Conservation (phyloP, 306 rosid genomes). For the Gastrolobium villosum region DNA sequence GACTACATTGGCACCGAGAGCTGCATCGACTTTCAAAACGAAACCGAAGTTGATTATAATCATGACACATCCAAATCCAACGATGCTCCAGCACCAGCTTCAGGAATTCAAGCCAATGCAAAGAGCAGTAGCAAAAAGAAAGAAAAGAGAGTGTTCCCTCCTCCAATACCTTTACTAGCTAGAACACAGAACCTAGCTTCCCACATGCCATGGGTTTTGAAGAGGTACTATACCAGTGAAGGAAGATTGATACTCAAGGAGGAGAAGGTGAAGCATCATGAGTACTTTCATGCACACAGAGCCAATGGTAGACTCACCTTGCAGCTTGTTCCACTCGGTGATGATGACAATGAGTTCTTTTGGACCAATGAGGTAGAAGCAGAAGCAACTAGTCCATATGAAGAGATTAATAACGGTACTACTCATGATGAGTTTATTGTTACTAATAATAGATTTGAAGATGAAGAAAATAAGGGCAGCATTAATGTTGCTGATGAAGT, state of each 20-base stretch:
- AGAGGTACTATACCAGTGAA: constrained; percentile 66
- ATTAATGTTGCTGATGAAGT: neutral
- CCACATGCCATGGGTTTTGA: constrained; percentile 78
- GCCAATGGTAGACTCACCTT: constrained; percentile 79
- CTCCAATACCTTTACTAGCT: constrained; percentile 68
- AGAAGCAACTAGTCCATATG: neutral
- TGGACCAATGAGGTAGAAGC: neutral
- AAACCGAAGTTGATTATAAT: neutral
- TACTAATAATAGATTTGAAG: neutral
- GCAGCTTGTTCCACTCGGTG: constrained; percentile 65
- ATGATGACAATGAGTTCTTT: neutral
- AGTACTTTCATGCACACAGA: constrained; percentile 68
- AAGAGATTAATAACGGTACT: neutral
- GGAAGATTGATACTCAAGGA: constrained; percentile 72
- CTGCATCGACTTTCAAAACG: constrained; percentile 56
- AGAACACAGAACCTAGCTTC: constrained; percentile 66
- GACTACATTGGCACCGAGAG: constrained; percentile 78
- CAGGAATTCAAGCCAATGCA: neutral
- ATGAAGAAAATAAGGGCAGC: constrained; percentile 5
- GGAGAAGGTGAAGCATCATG: constrained; percentile 71
- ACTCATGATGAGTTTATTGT: neutral
- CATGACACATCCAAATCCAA: neutral
- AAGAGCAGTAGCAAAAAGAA: neutral
- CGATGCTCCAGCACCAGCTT: too few relatives aligned
- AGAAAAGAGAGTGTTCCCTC: constrained; percentile 63